Conservation (phyloP, 192 early-diverging fungal genomes). For the Umbelopsis isabellina region DNA sequence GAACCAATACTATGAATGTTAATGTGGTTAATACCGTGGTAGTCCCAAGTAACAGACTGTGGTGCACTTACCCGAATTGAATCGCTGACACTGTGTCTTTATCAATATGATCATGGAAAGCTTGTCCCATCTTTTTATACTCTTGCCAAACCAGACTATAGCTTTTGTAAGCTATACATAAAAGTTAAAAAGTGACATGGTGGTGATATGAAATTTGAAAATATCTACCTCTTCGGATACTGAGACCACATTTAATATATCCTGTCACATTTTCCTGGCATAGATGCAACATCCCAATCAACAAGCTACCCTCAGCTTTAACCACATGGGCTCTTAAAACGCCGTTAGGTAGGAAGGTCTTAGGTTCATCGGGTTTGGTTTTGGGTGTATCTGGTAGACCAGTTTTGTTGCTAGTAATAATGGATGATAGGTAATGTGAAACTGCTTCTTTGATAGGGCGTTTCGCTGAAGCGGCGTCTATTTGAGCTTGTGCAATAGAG, state of each 20-base stretch:
- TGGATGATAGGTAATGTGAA: conserved; percentile 44
- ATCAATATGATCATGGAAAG: conserved; percentile 46
- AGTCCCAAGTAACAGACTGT: neutral
- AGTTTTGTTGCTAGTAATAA: conserved; percentile 26
- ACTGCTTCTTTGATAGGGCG: conserved; percentile 37
- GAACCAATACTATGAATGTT: conserved; percentile 26
- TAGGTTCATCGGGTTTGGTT: conserved; percentile 8
- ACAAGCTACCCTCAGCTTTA: conserved; percentile 34
- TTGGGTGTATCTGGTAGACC: conserved; percentile 28
- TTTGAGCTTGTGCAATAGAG: conserved; percentile 32
- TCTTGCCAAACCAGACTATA: conserved; percentile 56
- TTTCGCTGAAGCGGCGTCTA: conserved; percentile 29
- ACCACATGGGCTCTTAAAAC: conserved; percentile 34
- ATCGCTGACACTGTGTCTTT: conserved; percentile 52
- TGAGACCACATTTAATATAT: conserved; percentile 34
- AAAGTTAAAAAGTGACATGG: neutral
- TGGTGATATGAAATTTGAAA: neutral
- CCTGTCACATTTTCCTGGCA: conserved; percentile 29
- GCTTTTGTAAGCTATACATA: conserved; percentile 44
- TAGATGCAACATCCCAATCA: conserved; percentile 32
- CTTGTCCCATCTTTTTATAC: conserved; percentile 52
- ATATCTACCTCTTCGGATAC: conserved; percentile 48
- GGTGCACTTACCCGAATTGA: conserved; percentile 49
- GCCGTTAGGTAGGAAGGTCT: conserved; percentile 31
- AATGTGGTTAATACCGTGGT: neutral